A percentile compares a stretch with the other conserved stretches of the same genome.
phyloP scores from a whole-genome alignment of 2,329 filamentous ascomycete species.

The Trichophaea hybrida region DNA sequence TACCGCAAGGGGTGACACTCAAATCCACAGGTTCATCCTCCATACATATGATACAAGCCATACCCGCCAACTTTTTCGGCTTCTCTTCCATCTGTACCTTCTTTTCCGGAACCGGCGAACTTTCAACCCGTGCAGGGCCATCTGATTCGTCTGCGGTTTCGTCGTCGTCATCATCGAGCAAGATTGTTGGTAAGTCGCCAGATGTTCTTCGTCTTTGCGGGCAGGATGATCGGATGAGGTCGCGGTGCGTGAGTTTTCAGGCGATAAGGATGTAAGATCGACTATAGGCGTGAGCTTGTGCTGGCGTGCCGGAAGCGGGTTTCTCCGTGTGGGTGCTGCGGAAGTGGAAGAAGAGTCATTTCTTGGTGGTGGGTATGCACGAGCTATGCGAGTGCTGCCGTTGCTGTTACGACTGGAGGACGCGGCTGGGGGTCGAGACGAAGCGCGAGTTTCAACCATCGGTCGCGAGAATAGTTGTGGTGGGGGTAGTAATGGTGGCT shows the following conservation, averaged over 20 bases:
- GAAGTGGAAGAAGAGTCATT: too few relatives aligned
- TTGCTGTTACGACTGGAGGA: too few relatives aligned
- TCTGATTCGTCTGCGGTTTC: neutral
- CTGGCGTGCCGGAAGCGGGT: too few relatives aligned
- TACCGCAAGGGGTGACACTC: slow-evolving; percentile 26
- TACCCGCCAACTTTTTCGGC: slow-evolving; percentile 25
- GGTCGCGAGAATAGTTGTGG: neutral
- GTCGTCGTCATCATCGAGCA: neutral
- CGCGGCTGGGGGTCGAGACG: neutral
- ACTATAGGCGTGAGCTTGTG: too few relatives aligned
- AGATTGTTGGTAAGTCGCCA: neutral
- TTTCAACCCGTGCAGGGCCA: neutral
- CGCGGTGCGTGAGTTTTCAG: too few relatives aligned
- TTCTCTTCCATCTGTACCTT: slow-evolving; percentile 12
- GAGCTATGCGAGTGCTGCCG: too few relatives aligned
- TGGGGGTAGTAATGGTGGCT: too few relatives aligned
- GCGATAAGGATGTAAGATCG: too few relatives aligned
- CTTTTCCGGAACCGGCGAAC: neutral
- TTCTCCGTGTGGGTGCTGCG: too few relatives aligned
- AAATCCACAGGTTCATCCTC: slow-evolving; percentile 26
- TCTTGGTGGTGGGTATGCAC: too few relatives aligned
- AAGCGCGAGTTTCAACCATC: neutral
- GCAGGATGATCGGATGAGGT: neutral
- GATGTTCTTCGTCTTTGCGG: neutral
- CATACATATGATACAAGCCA: slow-evolving; percentile 27